Percentiles rank a stretch among this genome's conserved stretches.
Conservation (phyloP, 31 red algal genomes). For the Asparagopsis taxiformis region DNA sequence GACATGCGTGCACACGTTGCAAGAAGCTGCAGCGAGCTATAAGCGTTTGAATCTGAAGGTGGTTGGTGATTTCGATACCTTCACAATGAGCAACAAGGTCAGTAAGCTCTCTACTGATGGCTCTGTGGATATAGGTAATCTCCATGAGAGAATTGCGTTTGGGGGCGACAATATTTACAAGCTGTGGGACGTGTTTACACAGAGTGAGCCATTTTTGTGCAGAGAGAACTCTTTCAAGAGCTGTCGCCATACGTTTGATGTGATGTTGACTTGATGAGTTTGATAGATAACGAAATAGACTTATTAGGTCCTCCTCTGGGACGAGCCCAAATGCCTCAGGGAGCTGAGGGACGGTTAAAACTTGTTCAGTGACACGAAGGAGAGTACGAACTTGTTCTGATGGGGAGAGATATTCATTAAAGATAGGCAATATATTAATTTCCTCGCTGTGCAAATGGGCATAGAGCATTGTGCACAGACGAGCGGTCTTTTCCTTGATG, state of each 20-base stretch:
- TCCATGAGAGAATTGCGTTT: constrained; percentile 62
- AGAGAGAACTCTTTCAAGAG: constrained; percentile 30
- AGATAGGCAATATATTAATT: constrained; percentile 16
- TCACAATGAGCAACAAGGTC: constrained; percentile 63
- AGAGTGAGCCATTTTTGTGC: constrained; percentile 20
- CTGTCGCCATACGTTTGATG: constrained; percentile 19
- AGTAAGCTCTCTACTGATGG: constrained; percentile 49
- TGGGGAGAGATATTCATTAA: constrained; percentile 1
- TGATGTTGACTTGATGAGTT: constrained; percentile 15
- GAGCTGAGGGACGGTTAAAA: neutral
- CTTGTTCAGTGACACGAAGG: constrained; percentile 1
- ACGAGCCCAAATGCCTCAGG: constrained; percentile 26
- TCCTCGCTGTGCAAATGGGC: neutral
- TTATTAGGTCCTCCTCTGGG: constrained; percentile 5
- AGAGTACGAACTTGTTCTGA: constrained; percentile 16
- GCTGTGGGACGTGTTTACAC: constrained; percentile 22
- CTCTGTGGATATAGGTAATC: constrained; percentile 68
- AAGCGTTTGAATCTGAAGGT: constrained; percentile 53
- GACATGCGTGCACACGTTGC: constrained; percentile 60
- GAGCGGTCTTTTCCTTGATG: neutral
- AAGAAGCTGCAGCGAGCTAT: constrained; percentile 41
- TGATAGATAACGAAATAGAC: constrained; percentile 9
- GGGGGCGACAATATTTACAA: constrained; percentile 22
- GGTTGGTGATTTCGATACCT: constrained; percentile 42
- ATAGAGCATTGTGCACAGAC: neutral